phyloP scores from a whole-genome alignment of 768 basidiomycete species.

The Lactifluus piperatus region DNA sequence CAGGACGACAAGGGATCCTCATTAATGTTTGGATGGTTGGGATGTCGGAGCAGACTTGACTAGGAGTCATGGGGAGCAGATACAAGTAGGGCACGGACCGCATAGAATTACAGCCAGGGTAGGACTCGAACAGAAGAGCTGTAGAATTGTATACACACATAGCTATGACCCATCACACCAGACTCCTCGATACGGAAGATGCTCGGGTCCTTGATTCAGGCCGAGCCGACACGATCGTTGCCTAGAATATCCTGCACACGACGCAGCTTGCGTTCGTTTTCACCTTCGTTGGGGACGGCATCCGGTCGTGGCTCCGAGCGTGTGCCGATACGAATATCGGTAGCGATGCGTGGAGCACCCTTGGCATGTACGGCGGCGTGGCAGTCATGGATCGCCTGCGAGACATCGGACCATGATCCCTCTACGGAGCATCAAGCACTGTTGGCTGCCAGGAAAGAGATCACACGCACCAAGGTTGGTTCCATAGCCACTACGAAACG shows the following conservation, averaged over 20 bases:
- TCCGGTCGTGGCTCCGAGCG: constrained; percentile 33
- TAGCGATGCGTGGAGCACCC: constrained; percentile 70
- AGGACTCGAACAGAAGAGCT: neutral
- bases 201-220: neutral
- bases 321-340: constrained; percentile 94
- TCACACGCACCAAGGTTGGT: constrained; percentile 65
- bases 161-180: neutral
- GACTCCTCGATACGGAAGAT: neutral
- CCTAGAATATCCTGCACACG: constrained; percentile 76
- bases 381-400: constrained; percentile 82
- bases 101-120: neutral
- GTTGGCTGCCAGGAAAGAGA: neutral
- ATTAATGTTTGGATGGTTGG: neutral
- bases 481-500: constrained; percentile 64
- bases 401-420: constrained; percentile 82
- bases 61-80: neutral
- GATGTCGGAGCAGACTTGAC: neutral
- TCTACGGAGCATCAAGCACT: constrained; percentile 31
- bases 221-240: constrained; percentile 23
- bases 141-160: neutral
- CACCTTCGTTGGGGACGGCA: constrained; percentile 57
- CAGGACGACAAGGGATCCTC: too few species aligned
- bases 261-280: constrained; percentile 67
- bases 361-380: constrained; percentile 78
- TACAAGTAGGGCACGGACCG: neutral